Evolutionary conservation across 2,329 filamentous ascomycete species (phyloP), one percentile per base, ranked within the genome.

Genomic region (Hypoxylon sp.): DNA sequence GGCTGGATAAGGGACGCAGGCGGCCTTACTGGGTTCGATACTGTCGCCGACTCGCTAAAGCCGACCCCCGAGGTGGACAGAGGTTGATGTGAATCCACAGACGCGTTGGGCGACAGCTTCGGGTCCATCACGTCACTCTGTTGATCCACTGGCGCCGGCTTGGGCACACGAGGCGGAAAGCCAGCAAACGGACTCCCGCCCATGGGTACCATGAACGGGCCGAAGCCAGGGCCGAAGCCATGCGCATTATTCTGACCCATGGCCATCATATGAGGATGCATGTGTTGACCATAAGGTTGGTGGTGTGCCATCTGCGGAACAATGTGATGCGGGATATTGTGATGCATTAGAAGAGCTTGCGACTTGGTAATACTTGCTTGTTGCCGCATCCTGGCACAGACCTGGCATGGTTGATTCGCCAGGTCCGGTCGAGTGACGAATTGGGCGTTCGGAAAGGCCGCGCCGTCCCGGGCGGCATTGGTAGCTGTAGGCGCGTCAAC

Each of bases 351-450:
- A n/a, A 69, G 65, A 21, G 69, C 68, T 38, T 68, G 71, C 23
- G 61, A 27, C 52, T 68, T 67, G 18, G 67, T 59, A 42, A 70
- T 21, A 40, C 67, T 61, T 29, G 64, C 66, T 27, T 70, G 72
- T 24, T 73, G 70, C 43, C 68, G 69, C 47, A 73, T 54, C 33
- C 65, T 68, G 4, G 63, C 52, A 40, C 72, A 75, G 3, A 69
- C 48, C 15, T 69, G 65, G 33, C 73, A 75, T 18, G 68, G 66
- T 9, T 66, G 66, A 38, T 70, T 73, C n/a, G 64, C 47, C 6
- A 55, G 21, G 20, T 55, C 49, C 33, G 55, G 26, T 6, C 60
- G 53, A 47, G 49, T 21, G 20, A 18, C 3, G 47, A 52, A 38
- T 17, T 60, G 42, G 17, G 46, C 41, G 4, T 46, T 61, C 1